Evolutionary conservation across 371 early-diverging fungal species (phyloP).

Genomic region (Syncephalastrum monosporum): DNA sequence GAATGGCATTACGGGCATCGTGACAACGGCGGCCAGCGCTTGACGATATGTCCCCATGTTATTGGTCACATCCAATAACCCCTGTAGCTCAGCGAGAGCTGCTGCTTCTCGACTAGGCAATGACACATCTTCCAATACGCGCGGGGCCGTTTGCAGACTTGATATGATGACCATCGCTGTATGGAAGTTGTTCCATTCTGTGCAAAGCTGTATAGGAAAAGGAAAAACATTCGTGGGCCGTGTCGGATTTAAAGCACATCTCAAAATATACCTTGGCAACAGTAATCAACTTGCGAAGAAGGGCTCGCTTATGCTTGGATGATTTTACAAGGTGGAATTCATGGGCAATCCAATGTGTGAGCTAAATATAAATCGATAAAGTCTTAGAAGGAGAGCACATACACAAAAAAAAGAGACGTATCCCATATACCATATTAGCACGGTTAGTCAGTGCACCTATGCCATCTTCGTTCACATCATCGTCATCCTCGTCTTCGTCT

Average conservation of each 20-base stretch:
- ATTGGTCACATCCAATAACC: constrained; percentile 36
- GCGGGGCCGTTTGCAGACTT: constrained; percentile 30
- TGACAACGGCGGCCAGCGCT: constrained; percentile 25
- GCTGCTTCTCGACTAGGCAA: constrained; percentile 32
- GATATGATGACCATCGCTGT: constrained; percentile 47
- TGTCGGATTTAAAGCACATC: neutral
- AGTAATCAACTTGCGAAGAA: constrained; percentile 35
- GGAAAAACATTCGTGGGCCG: neutral
- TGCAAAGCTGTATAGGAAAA: constrained; percentile 17
- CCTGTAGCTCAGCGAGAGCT: constrained; percentile 28
- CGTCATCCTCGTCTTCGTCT: neutral
- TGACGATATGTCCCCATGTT: constrained; percentile 48
- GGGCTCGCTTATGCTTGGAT: constrained; percentile 26
- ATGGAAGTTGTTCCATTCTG: constrained; percentile 48
- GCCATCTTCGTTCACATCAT: constrained; percentile 1
- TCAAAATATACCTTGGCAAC: constrained; percentile 36
- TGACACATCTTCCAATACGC: constrained; percentile 26
- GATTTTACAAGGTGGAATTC: constrained; percentile 27
- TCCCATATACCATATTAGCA: constrained; percentile 20
- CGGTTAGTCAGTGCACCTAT: constrained; percentile 20
- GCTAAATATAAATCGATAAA: constrained; percentile 68
- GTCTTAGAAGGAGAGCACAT: neutral
- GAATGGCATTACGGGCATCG: constrained; percentile 33
- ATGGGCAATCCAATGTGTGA: constrained; percentile 63
- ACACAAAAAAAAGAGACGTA: too few species aligned